Conservation (phyloP, 2,329 filamentous ascomycete species). For the Claviceps capensis region DNA sequence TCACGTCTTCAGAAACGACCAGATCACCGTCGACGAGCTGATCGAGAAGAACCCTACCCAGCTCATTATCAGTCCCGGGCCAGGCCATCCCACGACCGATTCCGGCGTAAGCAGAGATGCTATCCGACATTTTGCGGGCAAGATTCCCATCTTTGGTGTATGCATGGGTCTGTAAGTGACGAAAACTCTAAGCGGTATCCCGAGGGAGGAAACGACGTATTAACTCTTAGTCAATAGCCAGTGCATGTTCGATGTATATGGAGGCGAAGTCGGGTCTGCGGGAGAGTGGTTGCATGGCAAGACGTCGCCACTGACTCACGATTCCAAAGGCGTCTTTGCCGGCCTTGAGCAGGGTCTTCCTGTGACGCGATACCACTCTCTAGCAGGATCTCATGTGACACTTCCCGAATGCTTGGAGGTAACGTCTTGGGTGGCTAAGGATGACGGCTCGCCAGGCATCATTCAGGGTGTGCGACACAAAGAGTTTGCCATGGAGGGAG, state of each 20-base stretch:
- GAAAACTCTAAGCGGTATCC: neutral
- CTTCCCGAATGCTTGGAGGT: slow-evolving; percentile 78
- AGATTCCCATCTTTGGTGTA: slow-evolving; percentile 91
- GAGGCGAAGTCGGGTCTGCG: slow-evolving; percentile 79
- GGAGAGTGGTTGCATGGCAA: slow-evolving; percentile 97
- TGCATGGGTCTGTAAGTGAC: slow-evolving; percentile 83
- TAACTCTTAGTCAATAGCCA: slow-evolving; percentile 38
- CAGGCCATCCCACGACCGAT: slow-evolving; percentile 82
- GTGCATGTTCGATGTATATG: slow-evolving; percentile 91
- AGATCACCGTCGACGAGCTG: slow-evolving; percentile 74
- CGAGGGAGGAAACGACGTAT: no score
- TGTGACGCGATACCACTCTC: slow-evolving; percentile 90
- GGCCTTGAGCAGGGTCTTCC: slow-evolving; percentile 68
- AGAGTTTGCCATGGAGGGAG: slow-evolving; percentile 79
- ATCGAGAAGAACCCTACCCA: slow-evolving; percentile 79
- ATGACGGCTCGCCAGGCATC: slow-evolving; percentile 65
- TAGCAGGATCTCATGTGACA: slow-evolving; percentile 81
- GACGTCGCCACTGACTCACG: slow-evolving; percentile 81
- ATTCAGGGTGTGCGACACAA: slow-evolving; percentile 98
- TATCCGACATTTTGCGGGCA: slow-evolving; percentile 82
- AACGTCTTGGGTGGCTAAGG: slow-evolving; percentile 72
- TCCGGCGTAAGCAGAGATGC: slow-evolving; percentile 88
- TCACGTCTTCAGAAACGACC: slow-evolving; percentile 82
- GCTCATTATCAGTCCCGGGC: slow-evolving; percentile 86
- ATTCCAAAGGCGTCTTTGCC: slow-evolving; percentile 80